Conservation (phyloP, 495 filamentous ascomycete species). For the Paragyromitra xinjiangensis region DNA sequence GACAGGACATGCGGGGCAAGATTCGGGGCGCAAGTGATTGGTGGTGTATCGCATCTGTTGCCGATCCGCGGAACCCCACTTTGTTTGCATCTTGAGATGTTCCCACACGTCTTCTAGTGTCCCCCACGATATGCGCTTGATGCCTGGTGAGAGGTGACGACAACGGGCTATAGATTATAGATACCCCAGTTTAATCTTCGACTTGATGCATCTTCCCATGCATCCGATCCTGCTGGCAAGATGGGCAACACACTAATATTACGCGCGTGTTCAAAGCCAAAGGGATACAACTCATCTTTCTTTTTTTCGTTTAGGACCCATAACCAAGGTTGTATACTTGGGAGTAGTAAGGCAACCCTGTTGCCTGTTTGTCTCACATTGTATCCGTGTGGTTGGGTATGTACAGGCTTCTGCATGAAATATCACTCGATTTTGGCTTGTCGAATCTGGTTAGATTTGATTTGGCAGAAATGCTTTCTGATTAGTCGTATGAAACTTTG, state of each 20-base stretch:
- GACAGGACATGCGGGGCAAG: background rate
- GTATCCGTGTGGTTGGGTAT: background rate
- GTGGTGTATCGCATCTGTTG: constrained; percentile 6
- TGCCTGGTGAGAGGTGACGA: background rate
- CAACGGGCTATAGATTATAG: background rate
- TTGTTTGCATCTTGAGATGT: constrained; percentile 15
- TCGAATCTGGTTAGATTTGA: background rate
- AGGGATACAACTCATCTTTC: background rate
- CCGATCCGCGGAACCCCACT: constrained; percentile 14
- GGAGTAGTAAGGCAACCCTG: background rate
- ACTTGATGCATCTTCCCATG: constrained; percentile 1
- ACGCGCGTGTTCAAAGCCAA: background rate
- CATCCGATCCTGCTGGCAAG: background rate
- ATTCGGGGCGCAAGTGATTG: constrained; percentile 6
- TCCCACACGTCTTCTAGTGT: background rate
- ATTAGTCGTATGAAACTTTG: background rate
- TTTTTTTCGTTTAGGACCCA: background rate
- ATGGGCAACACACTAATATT: too few species aligned
- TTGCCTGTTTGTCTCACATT: background rate
- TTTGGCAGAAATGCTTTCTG: background rate
- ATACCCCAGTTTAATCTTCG: background rate
- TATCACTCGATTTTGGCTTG: constrained; percentile 14
- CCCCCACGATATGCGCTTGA: background rate
- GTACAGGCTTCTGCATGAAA: background rate
- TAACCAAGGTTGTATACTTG: background rate